A percentile compares a stretch with the other conserved stretches of the same genome.
Conservation (phyloP, 2,329 filamentous ascomycete species). For the Shiraia bambusicola region DNA sequence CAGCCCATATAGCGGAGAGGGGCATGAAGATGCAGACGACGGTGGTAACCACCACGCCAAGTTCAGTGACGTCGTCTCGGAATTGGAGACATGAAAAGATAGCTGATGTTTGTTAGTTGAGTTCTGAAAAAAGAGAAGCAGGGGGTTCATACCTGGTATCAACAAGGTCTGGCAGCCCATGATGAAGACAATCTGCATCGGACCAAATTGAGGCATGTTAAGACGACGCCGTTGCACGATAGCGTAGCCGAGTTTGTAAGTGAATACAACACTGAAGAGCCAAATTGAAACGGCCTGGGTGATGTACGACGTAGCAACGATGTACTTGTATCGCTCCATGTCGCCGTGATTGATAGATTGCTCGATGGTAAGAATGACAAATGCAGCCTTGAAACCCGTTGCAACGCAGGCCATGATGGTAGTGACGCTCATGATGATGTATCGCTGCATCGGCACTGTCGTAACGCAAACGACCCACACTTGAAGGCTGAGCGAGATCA, state of each 20-base stretch:
- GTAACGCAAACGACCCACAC: conserved; percentile 63
- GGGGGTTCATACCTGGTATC: conserved; percentile 55
- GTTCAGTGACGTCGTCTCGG: conserved; percentile 52
- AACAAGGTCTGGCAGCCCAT: conserved; percentile 68
- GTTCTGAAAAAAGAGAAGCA: not conserved
- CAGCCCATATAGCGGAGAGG: conserved; percentile 67
- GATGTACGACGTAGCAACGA: conserved; percentile 49
- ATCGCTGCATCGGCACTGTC: conserved; percentile 45
- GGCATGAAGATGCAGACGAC: conserved; percentile 65
- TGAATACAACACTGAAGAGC: conserved; percentile 64
- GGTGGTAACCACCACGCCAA: conserved; percentile 58
- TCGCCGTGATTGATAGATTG: conserved; percentile 39
- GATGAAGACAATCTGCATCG: conserved; percentile 67
- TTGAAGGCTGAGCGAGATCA: conserved; percentile 63
- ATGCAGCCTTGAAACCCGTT: conserved; percentile 56
- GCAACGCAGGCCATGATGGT: conserved; percentile 53
- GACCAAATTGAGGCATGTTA: conserved; percentile 62
- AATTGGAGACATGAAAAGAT: conserved; percentile 63
- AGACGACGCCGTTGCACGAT: conserved; percentile 58
- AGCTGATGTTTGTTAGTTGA: conserved; percentile 47
- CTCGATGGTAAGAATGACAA: conserved; percentile 52
- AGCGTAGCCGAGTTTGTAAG: conserved; percentile 60
- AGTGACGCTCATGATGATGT: conserved; percentile 51
- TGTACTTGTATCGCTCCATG: conserved; percentile 23
- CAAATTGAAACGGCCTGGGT: conserved; percentile 59